Evolutionary conservation across 2,329 filamentous ascomycete genomes (phyloP), one percentile per base, ranked within the genome.

Genomic region (Daldinia eschscholtzii): DNA sequence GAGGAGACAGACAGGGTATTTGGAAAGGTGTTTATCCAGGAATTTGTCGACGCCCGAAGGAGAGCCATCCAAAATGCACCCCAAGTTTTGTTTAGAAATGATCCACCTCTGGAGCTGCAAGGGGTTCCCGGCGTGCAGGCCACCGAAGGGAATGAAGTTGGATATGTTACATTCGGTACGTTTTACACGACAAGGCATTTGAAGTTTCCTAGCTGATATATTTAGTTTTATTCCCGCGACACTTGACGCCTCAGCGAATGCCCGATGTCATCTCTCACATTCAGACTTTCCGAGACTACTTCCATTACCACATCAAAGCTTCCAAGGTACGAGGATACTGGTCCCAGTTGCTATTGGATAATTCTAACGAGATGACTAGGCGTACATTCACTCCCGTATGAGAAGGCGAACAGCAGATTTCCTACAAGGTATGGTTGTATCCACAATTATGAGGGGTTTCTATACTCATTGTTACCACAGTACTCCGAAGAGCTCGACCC

Each of bases 221-320:
- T 41, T 1, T 67, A 97, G 96, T 98, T 55, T 88, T 99, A 48
- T 99, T 99, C 85, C 95, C 96, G 53, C 91, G 96, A 72, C 97
- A 99, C 81, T 86, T 99, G 73, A 95, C 94, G 13, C 89, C 90
- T 13, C 93, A 98, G 81, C 89, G 94, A 79, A 93, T 97, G 84
- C 91, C 93, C 68, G 94, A 98, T 73, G 94, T 97, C 79, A 99
- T 99, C 75, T 98, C 94, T 57, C 97, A 99, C 81, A 98, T 99
- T 76, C 97, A 99, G 83, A 99, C 96, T 13, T 99, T 99, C 92
- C 93, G 96, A 74, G 96, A 99, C 80, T 99, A 99, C 83, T 99
- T 99, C 87, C 96, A 99, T 82, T 99, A 99, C 81, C 96, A 99
- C 82, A 99, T 99, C 83, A 99, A 99, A 84, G 97, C 96, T 33